Percentiles rank a stretch among this genome's conserved stretches.
Evolutionary conservation across 345 rosid species (phyloP).

Genomic region (Sisymbrium irio): DNA sequence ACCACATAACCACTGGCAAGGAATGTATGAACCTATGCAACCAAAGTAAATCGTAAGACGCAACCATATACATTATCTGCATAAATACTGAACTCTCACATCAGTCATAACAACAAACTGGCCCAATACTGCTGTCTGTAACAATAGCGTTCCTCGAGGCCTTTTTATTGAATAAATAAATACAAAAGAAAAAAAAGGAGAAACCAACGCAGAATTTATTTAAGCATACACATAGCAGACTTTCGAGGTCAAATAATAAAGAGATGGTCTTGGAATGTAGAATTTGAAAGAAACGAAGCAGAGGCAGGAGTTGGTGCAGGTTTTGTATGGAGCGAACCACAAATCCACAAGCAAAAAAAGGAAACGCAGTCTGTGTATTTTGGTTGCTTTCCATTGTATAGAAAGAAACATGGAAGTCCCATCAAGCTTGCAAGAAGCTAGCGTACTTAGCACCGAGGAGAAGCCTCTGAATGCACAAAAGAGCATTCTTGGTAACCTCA

Average conservation of each 20-base stretch:
- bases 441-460: constrained; percentile 92
- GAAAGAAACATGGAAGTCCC: constrained; percentile 15
- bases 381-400: constrained; percentile 14
- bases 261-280: constrained; percentile 19
- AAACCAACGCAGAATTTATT: constrained; percentile 12
- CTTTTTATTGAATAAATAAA: constrained; percentile 26
- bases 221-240: constrained; percentile 13
- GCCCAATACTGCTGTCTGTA: constrained; percentile 8
- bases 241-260: constrained; percentile 21
- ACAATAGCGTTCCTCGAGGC: not conserved
- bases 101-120: not conserved
- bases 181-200: not conserved
- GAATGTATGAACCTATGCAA: not conserved
- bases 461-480: constrained; percentile 84
- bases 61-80: not conserved
- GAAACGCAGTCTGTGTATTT: constrained; percentile 19
- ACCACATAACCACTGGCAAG: not conserved
- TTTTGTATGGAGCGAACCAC: constrained; percentile 17
- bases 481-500: constrained; percentile 74
- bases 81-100: not conserved
- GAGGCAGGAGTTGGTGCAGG: not conserved
- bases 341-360: constrained; percentile 10
- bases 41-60: not conserved
- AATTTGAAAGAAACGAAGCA: not conserved
- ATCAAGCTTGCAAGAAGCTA: constrained; percentile 89